Percentiles rank a stretch among this genome's conserved stretches.
phyloP scores from a whole-genome alignment of 495 filamentous ascomycete genomes.

The Tricharina praecox region DNA sequence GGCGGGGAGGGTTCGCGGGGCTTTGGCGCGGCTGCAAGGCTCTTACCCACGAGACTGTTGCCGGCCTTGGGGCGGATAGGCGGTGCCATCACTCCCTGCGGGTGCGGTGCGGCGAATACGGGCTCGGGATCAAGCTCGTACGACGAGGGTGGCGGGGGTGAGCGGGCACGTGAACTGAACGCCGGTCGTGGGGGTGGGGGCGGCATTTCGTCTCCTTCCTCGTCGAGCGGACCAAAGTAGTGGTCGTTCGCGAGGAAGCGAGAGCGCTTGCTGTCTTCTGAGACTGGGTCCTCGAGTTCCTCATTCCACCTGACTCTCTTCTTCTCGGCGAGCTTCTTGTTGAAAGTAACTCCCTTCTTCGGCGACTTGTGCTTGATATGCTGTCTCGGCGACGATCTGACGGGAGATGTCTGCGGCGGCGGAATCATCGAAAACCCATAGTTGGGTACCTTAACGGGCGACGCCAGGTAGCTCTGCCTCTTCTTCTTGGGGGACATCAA shows the following conservation, averaged over 20 bases:
- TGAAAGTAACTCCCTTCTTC: slow-evolving; percentile 46
- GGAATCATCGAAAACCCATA: slow-evolving; percentile 24
- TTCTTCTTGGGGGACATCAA: slow-evolving; percentile 14
- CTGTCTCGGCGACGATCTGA: slow-evolving; percentile 25
- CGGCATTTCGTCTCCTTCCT: neutral
- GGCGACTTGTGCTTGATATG: slow-evolving; percentile 62
- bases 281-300: slow-evolving; percentile 52
- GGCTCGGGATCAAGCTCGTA: neutral
- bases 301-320: slow-evolving; percentile 82
- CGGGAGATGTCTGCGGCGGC: slow-evolving; percentile 27
- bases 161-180: neutral
- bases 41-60: slow-evolving; percentile 16
- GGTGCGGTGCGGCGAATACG: neutral
- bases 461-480: neutral
- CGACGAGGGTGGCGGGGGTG: neutral
- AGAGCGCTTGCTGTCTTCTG: neutral
- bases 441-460: neutral
- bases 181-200: neutral
- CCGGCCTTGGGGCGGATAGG: slow-evolving; percentile 39
- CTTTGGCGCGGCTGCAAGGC: neutral
- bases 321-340: slow-evolving; percentile 60
- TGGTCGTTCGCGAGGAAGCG: slow-evolving; percentile 5
- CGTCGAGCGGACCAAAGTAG: neutral
- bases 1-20: neutral
- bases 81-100: slow-evolving; percentile 12